Evolutionary conservation across 2,329 filamentous ascomycete species (phyloP), one percentile per base, ranked within the genome.

Genomic region (Neonectria sp.): DNA sequence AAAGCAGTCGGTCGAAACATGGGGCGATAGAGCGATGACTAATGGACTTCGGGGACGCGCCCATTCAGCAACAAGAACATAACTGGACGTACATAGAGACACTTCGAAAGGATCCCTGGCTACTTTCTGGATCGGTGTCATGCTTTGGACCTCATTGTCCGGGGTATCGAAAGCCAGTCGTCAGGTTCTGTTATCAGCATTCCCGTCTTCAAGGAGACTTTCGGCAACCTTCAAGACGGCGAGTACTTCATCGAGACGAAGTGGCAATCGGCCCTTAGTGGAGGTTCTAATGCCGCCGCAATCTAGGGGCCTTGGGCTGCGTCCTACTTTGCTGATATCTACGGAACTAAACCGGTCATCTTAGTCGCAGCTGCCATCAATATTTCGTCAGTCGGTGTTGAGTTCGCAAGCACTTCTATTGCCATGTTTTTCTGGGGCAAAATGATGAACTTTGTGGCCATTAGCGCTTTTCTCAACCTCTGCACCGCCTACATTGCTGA

Each of bases 401-500:
- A 80, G 53, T 76, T 79, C 3, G 74, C 68, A 0, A 65, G 77
- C 3, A 79, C 74, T 0, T 79, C 77, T 0, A 71, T 77, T 12
- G 66, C 60, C 51, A 78, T 78, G 76, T 78, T 76, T 56, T 78
- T 78, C 2, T 73, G 63, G 2, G 76, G 76, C 57, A 78, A 78
- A 58, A 76, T 78, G 76, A 15, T 76, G 48, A 78, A 78, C 61
- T 77, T 77, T 11, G 29, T 78, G 7, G 76, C 76, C 2, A 72
- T 81, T 4, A 82, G 82, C 27, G 79, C 80, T 0, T 75, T 83
- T 21, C 78, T 79, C 43, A 81, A 80, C 5, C 75, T 82, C 0
- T 79, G 80, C 29, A 79, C 81, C 15, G 78, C 80, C 1, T 82
- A 82, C 33, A 76, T 83, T 17, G 75, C 75, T 31, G 81, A 83